Base-by-base conservation (phyloP, 495 filamentous ascomycete genomes). In the Staphylotrichum tortipilum region DNA sequence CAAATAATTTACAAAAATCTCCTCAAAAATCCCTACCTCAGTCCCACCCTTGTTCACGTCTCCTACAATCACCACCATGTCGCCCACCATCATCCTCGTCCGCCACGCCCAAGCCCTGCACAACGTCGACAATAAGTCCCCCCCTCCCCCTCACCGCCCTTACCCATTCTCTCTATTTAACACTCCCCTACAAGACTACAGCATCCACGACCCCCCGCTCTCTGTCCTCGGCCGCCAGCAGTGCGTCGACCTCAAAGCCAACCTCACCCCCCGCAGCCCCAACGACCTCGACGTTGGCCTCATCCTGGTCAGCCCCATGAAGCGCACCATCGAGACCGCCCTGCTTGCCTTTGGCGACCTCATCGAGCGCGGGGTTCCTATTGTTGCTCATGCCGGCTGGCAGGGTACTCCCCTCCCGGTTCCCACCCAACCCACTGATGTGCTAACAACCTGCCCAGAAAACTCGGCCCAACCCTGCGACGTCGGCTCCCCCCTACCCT, bases 101-200 rank as follows among this genome's bases (percentile, higher is more conserved):
- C 71, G 79, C 36, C 78, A 82, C 55, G 79, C 77, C 26, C 67
- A 82, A 60, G 79, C 75, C 3, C 60, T 70, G 8, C 79, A 80
- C 60, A 81, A 80, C 59, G 65, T 57, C n/a, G 47, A 60, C 18
- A 61, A 68, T 72, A 58, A 62, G 69, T 66, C 4, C 14, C 24
- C 45, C 47, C 37, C 60, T 58, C 41, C 51, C 55, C 65, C 17
- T 34, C 44, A 19, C 23, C 8, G 18, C 6, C 7, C 11, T n/a
- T 1, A 28, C 26, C 40, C 7, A 8, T 11, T 15, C 14, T 15
- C 6, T 3, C 24, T 39, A 37, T 49, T 63, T 69, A 40, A 70
- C 56, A 38, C n/a, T 8, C 4, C 7, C 12, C n/a, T 53, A 79
- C 77, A 58, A 56, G 67, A 80, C 48, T 78, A 72, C 52, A 49